These are phyloP conservation scores for Oryza coarctata DNA, from an alignment of 176 grass and related monocot species.

Conservation along the genomic window DNA sequence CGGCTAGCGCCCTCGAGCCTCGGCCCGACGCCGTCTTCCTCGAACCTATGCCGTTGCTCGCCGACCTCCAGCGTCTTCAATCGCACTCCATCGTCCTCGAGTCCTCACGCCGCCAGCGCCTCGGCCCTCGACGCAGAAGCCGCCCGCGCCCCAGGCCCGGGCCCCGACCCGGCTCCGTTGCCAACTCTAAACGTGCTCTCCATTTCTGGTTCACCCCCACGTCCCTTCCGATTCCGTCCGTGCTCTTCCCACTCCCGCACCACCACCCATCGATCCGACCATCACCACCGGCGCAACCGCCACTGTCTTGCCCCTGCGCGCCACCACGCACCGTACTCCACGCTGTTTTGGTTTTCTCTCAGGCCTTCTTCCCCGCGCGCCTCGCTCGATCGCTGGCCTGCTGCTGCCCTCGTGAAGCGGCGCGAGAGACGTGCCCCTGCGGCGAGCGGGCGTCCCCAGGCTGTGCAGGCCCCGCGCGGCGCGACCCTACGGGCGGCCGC, in stretches of 20 bases:
- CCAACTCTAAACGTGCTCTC: neutral
- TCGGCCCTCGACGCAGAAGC: no score
- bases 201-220: neutral
- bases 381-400: no score
- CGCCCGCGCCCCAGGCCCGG: no score
- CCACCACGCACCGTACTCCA: neutral
- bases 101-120: no score
- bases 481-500: conserved; percentile 60
- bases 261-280: neutral
- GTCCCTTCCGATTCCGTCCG: neutral
- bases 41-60: no score
- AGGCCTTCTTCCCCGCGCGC: neutral
- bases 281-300: conserved; percentile 6
- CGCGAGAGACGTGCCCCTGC: conserved; percentile 32
- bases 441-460: conserved; percentile 37
- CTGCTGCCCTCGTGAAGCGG: neutral
- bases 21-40: no score
- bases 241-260: neutral
- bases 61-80: no score
- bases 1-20: no score
- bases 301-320: neutral
- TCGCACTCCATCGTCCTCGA: no score
- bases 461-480: neutral
- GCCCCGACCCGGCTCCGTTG: no score
- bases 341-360: no score